Evolutionary conservation across 208 protist genomes (phyloP), one percentile per base, ranked within the genome.

Genomic region (Leishmania arabica): DNA sequence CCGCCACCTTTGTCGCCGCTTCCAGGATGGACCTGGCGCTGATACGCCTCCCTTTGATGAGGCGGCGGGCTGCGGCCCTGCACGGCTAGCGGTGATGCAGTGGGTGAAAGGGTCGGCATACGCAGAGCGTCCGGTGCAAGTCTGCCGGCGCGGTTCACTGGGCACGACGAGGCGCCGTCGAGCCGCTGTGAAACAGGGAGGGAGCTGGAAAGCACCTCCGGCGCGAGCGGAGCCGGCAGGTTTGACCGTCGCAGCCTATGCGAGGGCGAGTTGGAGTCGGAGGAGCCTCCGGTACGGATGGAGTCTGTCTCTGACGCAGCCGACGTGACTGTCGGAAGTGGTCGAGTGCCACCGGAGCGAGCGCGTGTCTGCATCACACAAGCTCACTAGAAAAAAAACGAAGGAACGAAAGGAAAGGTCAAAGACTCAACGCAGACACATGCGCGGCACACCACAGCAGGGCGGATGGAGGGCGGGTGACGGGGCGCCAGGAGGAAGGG

Each of bases 331-430:
- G 70, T 47, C 66, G 45, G 70, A 27, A 75, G 70, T 11, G 70
- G 15, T 24, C 70, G 70, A 47, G 70, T 40, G 70, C 47, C 70
- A 37, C 70, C 47, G 19, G 72, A 70, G 49, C 75, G 75, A 6
- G 81, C 77, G 56, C 75, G 81, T 3, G 75, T 65, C 68, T 84
- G 79, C 82, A 85, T 85, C n/a, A 13, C 13, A 56, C 75, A 21
- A n/a, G 7, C 60, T 45, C 17, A 53, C 69, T 24, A 49, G 24
- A 79, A 75, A 58, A 71, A 75, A 79, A 64, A 54, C 7, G 1
- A 2, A 17, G 51, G 49, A 17, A 0, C 24, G 24, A 42, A 31
- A 13, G 40, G 21, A 51, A 7, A 51, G 7, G 45, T 49, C 8
- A 49, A 49, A 49, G 45, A 49, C 45, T 11, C 45, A 8, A 51